These are phyloP conservation scores for Knoxia roxburghii DNA, from an alignment of 257 asterid species.

Conservation along the genomic window DNA sequence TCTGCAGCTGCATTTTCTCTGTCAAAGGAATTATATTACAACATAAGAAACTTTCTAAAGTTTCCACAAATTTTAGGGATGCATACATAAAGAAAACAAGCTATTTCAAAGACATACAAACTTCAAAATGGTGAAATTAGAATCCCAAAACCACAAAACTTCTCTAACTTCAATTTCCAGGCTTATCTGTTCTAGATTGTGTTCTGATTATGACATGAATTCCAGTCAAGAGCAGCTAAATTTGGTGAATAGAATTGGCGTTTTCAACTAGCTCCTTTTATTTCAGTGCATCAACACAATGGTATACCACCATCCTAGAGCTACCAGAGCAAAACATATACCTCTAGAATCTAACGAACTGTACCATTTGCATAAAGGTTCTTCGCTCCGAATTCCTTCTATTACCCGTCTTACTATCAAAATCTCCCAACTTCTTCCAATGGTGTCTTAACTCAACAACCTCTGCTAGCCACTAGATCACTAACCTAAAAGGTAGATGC, in stretches of 20 bases:
- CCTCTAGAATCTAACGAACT: background rate
- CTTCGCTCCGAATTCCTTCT: background rate
- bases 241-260: background rate
- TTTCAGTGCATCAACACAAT: background rate
- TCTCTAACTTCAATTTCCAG: background rate
- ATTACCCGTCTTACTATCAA: background rate
- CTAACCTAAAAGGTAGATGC: background rate
- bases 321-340: background rate
- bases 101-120: background rate
- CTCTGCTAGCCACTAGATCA: background rate
- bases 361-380: background rate
- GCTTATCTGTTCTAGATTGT: background rate
- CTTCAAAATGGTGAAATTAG: background rate
- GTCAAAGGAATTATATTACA: background rate
- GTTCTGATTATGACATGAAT: background rate
- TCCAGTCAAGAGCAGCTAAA: background rate
- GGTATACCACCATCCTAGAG: background rate
- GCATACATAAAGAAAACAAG: background rate
- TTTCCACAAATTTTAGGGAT: background rate
- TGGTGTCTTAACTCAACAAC: background rate
- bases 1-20: constrained; percentile 29
- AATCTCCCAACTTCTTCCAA: background rate
- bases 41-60: background rate
- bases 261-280: background rate
- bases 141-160: background rate